Evolutionary conservation across 768 basidiomycete species (phyloP).

Genomic region (Boletus sp.): DNA sequence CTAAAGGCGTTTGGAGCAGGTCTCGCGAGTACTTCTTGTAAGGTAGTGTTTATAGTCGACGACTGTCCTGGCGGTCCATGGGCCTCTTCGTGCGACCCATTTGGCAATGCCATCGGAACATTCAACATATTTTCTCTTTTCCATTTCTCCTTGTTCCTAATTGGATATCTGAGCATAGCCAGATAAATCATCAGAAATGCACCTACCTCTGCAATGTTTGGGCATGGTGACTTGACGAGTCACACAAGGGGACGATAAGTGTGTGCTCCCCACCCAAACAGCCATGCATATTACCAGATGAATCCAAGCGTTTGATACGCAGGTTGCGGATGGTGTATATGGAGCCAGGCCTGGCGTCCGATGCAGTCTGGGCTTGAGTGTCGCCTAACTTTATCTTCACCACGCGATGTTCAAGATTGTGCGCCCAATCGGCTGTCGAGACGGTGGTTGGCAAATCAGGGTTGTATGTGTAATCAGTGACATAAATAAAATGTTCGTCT

Average conservation of each 20-base stretch:
- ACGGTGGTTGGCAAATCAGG: constrained; percentile 37
- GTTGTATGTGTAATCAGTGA: constrained; percentile 66
- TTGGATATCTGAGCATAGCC: not conserved
- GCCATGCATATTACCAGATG: constrained; percentile 19
- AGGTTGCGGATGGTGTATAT: constrained; percentile 52
- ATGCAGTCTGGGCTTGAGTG: constrained; percentile 42
- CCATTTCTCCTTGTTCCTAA: constrained; percentile 37
- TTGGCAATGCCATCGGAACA: not conserved
- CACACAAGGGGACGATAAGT: constrained; percentile 20
- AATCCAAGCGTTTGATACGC: constrained; percentile 36
- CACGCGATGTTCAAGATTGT: constrained; percentile 48
- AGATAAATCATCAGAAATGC: not conserved
- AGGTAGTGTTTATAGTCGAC: constrained; percentile 19
- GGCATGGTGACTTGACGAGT: constrained; percentile 14
- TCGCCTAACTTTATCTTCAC: constrained; percentile 53
- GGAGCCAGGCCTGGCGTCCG: constrained; percentile 38
- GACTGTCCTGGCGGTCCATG: not conserved
- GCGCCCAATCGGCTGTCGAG: constrained; percentile 37
- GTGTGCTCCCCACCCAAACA: constrained; percentile 29
- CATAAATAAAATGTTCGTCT: constrained; percentile 44
- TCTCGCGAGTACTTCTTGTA: constrained; percentile 38
- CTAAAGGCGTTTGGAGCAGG: constrained; percentile 39
- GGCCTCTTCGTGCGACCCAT: constrained; percentile 1
- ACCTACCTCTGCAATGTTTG: constrained; percentile 24
- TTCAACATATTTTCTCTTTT: constrained; percentile 22